phyloP scores from a whole-genome alignment of 441 rosid species.

The Dalechampia spathulata region DNA sequence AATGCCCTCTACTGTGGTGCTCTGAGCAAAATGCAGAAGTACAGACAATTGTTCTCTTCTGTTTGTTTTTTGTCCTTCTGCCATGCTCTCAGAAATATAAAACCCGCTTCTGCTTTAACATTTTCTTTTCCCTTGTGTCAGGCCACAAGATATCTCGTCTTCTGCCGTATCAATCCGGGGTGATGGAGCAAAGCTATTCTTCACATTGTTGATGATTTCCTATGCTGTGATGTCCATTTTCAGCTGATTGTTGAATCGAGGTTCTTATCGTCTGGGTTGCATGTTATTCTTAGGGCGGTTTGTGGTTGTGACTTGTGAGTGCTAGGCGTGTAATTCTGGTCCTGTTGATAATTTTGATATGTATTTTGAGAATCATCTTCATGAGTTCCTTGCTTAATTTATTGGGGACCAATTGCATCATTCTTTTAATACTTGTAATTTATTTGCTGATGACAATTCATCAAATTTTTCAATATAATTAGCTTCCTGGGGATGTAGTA shows the following conservation, averaged over 20 bases:
- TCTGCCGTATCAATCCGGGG: constrained; percentile 29
- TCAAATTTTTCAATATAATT: constrained; percentile 22
- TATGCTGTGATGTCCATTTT: constrained; percentile 22
- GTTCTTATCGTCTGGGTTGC: background rate
- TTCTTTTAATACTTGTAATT: constrained; percentile 33
- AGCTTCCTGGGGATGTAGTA: constrained; percentile 5
- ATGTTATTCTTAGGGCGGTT: constrained; percentile 18
- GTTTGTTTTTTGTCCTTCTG: background rate
- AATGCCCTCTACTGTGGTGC: constrained; percentile 89
- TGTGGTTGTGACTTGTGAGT: constrained; percentile 23
- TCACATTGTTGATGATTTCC: constrained; percentile 26
- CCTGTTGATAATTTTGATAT: constrained; percentile 31
- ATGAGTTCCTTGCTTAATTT: constrained; percentile 18
- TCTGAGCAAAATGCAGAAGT: constrained; percentile 64
- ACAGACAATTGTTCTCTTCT: constrained; percentile 11
- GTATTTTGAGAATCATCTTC: constrained; percentile 13
- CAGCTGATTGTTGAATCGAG: constrained; percentile 18
- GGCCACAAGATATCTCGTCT: constrained; percentile 68
- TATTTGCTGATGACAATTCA: constrained; percentile 25
- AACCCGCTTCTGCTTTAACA: constrained; percentile 2
- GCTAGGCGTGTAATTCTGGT: constrained; percentile 31
- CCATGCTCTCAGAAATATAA: background rate
- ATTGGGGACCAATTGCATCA: constrained; percentile 27
- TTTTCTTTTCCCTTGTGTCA: constrained; percentile 20
- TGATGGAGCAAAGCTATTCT: constrained; percentile 24